These are phyloP conservation scores for Fusarium pilosicola DNA, from an alignment of 2,329 filamentous ascomycete species.

Conservation along the genomic window DNA sequence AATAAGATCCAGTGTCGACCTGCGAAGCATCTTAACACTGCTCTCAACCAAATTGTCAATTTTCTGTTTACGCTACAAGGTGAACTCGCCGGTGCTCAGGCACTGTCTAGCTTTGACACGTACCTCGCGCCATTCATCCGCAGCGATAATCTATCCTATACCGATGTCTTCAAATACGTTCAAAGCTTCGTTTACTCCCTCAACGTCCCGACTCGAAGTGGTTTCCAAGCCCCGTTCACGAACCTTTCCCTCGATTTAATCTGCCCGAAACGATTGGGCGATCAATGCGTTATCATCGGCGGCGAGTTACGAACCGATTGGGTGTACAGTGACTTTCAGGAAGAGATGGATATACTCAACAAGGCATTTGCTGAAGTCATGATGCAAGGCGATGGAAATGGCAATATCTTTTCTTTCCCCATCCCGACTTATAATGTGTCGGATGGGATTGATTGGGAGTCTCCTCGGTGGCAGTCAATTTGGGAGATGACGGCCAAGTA, in stretches of 20 bases:
- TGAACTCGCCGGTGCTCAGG: slow-evolving; percentile 38
- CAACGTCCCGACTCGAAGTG: slow-evolving; percentile 41
- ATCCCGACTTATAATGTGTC: slow-evolving; percentile 40
- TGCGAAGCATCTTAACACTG: slow-evolving; percentile 39
- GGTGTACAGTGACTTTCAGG: slow-evolving; percentile 38
- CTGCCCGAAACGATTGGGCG: slow-evolving; percentile 26
- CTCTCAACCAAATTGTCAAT: slow-evolving; percentile 41
- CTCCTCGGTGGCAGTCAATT: slow-evolving; percentile 35
- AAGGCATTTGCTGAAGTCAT: slow-evolving; percentile 41
- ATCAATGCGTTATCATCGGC: slow-evolving; percentile 34
- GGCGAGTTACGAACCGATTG: slow-evolving; percentile 28
- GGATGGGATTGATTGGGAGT: slow-evolving; percentile 40
- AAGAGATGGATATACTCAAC: slow-evolving; percentile 42
- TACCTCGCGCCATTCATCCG: slow-evolving; percentile 39
- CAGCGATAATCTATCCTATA: slow-evolving; percentile 27
- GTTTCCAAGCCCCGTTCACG: slow-evolving; percentile 41
- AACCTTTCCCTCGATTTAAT: slow-evolving; percentile 38
- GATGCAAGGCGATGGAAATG: slow-evolving; percentile 40
- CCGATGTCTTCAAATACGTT: slow-evolving; percentile 38
- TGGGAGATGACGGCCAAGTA: slow-evolving; percentile 44
- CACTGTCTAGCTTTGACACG: slow-evolving; percentile 38
- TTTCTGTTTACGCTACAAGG: slow-evolving; percentile 40
- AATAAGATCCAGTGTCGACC: slow-evolving; percentile 42
- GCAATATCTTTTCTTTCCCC: slow-evolving; percentile 41
- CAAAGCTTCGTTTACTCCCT: slow-evolving; percentile 43